Evolutionary conservation across 164 flowering plant genomes (phyloP).

Genomic region (Piper longum): DNA sequence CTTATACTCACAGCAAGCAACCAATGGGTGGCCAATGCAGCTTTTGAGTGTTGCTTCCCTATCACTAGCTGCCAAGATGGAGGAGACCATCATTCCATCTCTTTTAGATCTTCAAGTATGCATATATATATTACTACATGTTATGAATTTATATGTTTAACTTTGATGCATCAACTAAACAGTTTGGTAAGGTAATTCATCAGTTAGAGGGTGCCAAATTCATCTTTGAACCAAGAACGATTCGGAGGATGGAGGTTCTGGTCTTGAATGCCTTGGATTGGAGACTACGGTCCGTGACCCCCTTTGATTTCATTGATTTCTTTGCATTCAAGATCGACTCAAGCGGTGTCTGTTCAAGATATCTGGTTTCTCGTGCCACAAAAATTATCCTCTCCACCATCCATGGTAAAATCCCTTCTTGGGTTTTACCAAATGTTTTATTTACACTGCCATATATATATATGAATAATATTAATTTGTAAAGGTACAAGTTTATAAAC

Average conservation of each 20-base stretch:
- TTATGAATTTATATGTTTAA: too few relatives aligned
- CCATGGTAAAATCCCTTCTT: slow-evolving; percentile 30
- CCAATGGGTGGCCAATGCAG: slow-evolving; percentile 80
- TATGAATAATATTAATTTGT: too few relatives aligned
- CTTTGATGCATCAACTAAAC: too few relatives aligned
- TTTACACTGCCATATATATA: not conserved
- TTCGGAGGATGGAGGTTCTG: slow-evolving; percentile 69
- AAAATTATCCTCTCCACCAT: slow-evolving; percentile 57
- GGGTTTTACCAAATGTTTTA: not conserved
- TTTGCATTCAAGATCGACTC: slow-evolving; percentile 67
- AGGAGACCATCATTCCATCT: slow-evolving; percentile 83
- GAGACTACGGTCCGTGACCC: slow-evolving; percentile 76
- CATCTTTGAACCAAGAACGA: slow-evolving; percentile 59
- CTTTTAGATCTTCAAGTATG: slow-evolving; percentile 75
- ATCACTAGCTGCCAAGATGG: slow-evolving; percentile 95
- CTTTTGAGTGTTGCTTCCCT: slow-evolving; percentile 76
- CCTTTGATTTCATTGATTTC: slow-evolving; percentile 62
- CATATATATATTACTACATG: too few relatives aligned
- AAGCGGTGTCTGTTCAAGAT: slow-evolving; percentile 28
- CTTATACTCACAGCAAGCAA: slow-evolving; percentile 32
- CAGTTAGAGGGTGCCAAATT: slow-evolving; percentile 56
- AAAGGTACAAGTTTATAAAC: not conserved
- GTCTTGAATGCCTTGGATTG: slow-evolving; percentile 62
- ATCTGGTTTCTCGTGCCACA: slow-evolving; percentile 51
- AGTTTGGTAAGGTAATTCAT: too few relatives aligned